Conservation (phyloP, 2,329 filamentous ascomycete species). For the Aspergillus aculeatinus region DNA sequence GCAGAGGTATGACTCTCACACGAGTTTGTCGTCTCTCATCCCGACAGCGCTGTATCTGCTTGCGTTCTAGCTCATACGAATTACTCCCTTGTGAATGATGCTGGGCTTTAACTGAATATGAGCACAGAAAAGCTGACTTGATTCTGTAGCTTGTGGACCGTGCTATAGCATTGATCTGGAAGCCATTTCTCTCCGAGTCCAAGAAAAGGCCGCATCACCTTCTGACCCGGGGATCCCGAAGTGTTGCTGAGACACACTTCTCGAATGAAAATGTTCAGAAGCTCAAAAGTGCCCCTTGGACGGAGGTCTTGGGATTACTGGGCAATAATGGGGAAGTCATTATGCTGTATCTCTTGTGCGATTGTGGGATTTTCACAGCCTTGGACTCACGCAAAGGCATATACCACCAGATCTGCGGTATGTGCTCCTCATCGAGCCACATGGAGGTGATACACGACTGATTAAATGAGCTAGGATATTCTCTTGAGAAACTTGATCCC, state of each 20-base stretch:
- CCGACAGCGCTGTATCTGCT: not conserved
- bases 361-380: slow-evolving; percentile 72
- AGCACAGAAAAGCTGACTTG: not conserved
- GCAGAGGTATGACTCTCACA: slow-evolving; percentile 55
- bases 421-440: slow-evolving; percentile 21
- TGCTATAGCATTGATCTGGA: slow-evolving; percentile 74
- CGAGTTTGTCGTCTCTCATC: not conserved
- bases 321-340: slow-evolving; percentile 73
- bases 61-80: not conserved
- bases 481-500: slow-evolving; percentile 32
- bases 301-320: slow-evolving; percentile 68
- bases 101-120: not conserved
- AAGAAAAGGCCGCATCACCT: slow-evolving; percentile 65
- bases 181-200: slow-evolving; percentile 40
- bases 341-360: slow-evolving; percentile 73
- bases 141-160: slow-evolving; percentile 68
- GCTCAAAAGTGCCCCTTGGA: slow-evolving; percentile 73
- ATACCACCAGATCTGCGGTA: slow-evolving; percentile 77
- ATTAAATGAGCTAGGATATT: slow-evolving; percentile 25
- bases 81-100: not conserved
- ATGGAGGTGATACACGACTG: not conserved
- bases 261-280: slow-evolving; percentile 68
- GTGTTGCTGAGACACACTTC: slow-evolving; percentile 55
- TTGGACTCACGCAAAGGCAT: slow-evolving; percentile 63
- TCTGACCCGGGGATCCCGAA: slow-evolving; percentile 73